Evolutionary conservation across 1,139 yeast species (phyloP).

Genomic region (Suhomyces wounanorum): DNA sequence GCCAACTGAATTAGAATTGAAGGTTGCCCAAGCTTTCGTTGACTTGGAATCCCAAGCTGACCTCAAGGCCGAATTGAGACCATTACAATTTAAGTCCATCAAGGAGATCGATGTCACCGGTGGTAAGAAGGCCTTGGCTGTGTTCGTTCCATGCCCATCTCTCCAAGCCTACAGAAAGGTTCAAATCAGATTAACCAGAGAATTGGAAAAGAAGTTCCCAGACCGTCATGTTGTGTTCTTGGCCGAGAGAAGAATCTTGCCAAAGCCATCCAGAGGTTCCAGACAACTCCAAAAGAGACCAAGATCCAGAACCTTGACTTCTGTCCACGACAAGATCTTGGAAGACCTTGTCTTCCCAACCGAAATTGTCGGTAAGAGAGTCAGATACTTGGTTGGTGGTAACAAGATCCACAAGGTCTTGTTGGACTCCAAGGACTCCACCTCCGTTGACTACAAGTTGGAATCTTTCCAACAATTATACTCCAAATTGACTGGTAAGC

Average conservation of each 20-base stretch:
- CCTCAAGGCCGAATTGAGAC: slow-evolving; percentile 97
- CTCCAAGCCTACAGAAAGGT: slow-evolving; percentile 94
- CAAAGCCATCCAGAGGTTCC: slow-evolving; percentile 91
- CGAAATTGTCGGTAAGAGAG: slow-evolving; percentile 98
- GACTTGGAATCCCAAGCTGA: slow-evolving; percentile 97
- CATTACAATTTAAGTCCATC: slow-evolving; percentile 97
- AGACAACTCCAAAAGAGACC: slow-evolving; percentile 99
- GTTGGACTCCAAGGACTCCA: slow-evolving; percentile 97
- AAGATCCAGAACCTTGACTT: slow-evolving; percentile 98
- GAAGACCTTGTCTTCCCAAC: slow-evolving; percentile 99
- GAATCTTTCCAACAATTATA: slow-evolving; percentile 99
- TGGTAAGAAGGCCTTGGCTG: slow-evolving; percentile 98
- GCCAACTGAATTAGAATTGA: slow-evolving; percentile 98
- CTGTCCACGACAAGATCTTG: slow-evolving; percentile 98
- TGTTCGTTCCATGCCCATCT: slow-evolving; percentile 97
- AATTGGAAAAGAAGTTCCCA: slow-evolving; percentile 99
- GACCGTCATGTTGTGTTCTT: slow-evolving; percentile 99
- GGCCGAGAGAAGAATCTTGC: slow-evolving; percentile 99
- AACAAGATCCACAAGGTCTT: slow-evolving; percentile 97
- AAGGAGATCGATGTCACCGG: slow-evolving; percentile 97
- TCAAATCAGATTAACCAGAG: slow-evolving; percentile 97
- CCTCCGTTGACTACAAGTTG: slow-evolving; percentile 97
- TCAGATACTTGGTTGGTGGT: slow-evolving; percentile 99
- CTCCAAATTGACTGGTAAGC: slow-evolving; percentile 99
- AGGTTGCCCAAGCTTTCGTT: slow-evolving; percentile 98